Percentiles rank a stretch among this genome's conserved stretches.
Conservation (phyloP, 139 green algal genomes). For the Zygnema cylindricum region DNA sequence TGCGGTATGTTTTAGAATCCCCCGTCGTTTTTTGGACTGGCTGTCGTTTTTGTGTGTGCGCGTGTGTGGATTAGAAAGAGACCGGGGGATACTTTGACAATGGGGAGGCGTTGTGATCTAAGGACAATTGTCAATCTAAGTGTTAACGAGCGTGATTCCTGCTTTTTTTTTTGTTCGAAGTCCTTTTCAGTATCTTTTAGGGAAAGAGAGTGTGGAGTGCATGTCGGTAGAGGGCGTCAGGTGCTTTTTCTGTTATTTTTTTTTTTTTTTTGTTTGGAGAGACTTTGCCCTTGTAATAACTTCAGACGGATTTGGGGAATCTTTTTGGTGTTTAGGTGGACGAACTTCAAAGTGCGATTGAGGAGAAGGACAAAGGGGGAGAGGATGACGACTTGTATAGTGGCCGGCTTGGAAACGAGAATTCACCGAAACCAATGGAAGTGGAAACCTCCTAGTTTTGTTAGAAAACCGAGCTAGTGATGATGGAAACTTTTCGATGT, state of each 20-base stretch:
- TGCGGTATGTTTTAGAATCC: constrained; percentile 53
- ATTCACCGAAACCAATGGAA: too few relatives aligned
- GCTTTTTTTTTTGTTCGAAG: neutral
- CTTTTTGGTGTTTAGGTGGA: too few relatives aligned
- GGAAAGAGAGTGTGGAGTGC: neutral
- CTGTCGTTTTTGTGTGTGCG: neutral
- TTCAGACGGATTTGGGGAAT: too few relatives aligned
- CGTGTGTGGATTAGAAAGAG: neutral
- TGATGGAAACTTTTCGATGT: too few relatives aligned
- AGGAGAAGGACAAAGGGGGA: constrained; percentile 18
- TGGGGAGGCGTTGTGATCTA: neutral
- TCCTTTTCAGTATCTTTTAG: neutral
- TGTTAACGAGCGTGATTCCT: neutral
- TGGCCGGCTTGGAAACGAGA: too few relatives aligned
- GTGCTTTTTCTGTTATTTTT: constrained; percentile 3
- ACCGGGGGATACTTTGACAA: neutral
- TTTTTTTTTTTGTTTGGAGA: neutral
- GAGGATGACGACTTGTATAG: too few relatives aligned
- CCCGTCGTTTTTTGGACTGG: neutral
- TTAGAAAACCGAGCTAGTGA: too few relatives aligned
- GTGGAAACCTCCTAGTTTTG: too few relatives aligned
- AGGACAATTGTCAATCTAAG: neutral
- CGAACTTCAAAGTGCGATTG: constrained; percentile 1
- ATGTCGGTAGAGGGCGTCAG: neutral
- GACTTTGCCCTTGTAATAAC: neutral